Percentiles rank a stretch among this genome's conserved stretches.
phyloP scores from a whole-genome alignment of 371 early-diverging fungal species.

The Umbelopsis sp. region DNA sequence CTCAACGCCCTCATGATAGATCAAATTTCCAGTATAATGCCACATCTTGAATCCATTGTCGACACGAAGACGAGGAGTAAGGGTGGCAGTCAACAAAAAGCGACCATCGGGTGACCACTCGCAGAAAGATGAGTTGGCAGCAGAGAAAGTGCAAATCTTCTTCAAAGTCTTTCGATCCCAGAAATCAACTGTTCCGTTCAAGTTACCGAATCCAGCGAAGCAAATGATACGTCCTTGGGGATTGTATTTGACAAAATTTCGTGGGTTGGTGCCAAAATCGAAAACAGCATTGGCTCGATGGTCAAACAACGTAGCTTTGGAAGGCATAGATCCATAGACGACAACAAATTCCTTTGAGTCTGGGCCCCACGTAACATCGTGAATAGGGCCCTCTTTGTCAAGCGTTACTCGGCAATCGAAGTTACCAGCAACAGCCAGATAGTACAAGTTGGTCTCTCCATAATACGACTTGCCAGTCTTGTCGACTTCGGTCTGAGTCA shows the following conservation, averaged over 20 bases:
- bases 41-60: constrained; percentile 96
- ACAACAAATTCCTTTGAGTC: constrained; percentile 95
- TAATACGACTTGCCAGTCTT: constrained; percentile 95
- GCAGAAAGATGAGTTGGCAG: constrained; percentile 81
- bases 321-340: constrained; percentile 93
- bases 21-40: constrained; percentile 91
- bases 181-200: constrained; percentile 91
- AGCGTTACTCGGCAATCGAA: constrained; percentile 91
- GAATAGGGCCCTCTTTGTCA: constrained; percentile 91
- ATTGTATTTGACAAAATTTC: constrained; percentile 88
- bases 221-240: constrained; percentile 88
- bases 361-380: constrained; percentile 95
- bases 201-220: constrained; percentile 95
- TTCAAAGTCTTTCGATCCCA: constrained; percentile 88
- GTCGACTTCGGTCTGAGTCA: constrained; percentile 95
- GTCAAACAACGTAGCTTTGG: constrained; percentile 91
- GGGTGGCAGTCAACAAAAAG: constrained; percentile 88
- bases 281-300: constrained; percentile 83
- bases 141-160: constrained; percentile 80
- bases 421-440: constrained; percentile 88
- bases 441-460: constrained; percentile 93
- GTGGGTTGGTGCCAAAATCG: constrained; percentile 84
- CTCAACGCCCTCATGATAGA: constrained; percentile 72
- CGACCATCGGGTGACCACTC: constrained; percentile 95
- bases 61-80: constrained; percentile 93